phyloP scores from a whole-genome alignment of 2,329 filamentous ascomycete species.

The Penicillium sp. region DNA sequence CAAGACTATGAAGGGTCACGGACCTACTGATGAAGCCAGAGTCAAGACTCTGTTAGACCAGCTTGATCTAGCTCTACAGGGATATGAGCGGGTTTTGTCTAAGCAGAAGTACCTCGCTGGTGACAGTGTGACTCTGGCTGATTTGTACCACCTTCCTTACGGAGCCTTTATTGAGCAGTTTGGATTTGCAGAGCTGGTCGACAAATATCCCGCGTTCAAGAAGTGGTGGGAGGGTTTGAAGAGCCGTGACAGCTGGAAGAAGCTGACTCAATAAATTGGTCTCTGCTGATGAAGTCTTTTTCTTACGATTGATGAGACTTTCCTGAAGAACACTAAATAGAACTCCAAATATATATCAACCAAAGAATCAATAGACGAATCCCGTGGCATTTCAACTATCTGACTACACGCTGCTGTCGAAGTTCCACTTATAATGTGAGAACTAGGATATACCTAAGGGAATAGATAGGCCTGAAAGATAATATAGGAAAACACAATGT shows the following conservation, averaged over 20 bases:
- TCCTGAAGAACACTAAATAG: too few species aligned
- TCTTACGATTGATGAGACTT: too few species aligned
- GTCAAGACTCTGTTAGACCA: constrained; percentile 10
- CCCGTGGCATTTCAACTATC: too few species aligned
- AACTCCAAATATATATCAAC: too few species aligned
- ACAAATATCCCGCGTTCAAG: constrained; percentile 11
- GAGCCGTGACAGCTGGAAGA: constrained; percentile 1
- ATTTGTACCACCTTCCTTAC: constrained; percentile 16
- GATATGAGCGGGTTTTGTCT: constrained; percentile 19
- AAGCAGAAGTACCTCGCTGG: constrained; percentile 23
- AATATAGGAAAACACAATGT: too few species aligned
- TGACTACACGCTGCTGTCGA: too few species aligned
- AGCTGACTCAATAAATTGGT: not conserved
- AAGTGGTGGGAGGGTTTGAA: constrained; percentile 18
- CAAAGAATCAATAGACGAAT: too few species aligned
- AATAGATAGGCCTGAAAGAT: too few species aligned
- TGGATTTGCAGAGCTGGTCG: constrained; percentile 11
- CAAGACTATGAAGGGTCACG: constrained; percentile 11
- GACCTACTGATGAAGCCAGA: constrained; percentile 11
- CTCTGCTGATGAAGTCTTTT: too few species aligned
- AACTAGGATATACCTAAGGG: too few species aligned
- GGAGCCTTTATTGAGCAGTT: constrained; percentile 11
- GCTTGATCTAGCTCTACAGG: constrained; percentile 10
- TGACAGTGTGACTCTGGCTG: constrained; percentile 16
- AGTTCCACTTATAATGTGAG: too few species aligned